Evolutionary conservation across 1,139 yeast species (phyloP), one percentile per base, ranked within the genome.

Genomic region (Taphrina sp.): DNA sequence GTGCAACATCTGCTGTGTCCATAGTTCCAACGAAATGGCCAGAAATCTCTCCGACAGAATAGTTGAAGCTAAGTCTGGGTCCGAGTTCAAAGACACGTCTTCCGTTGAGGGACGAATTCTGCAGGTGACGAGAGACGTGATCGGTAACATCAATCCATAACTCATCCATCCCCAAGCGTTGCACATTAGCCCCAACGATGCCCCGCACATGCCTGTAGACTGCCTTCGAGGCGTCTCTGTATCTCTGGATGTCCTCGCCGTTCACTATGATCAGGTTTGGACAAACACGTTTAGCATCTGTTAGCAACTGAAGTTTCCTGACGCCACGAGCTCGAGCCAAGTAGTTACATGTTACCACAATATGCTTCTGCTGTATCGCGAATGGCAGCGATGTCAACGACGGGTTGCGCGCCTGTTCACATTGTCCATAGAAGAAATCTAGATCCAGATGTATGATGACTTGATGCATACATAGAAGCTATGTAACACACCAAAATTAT

Each of bases 151-250:
- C 73, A 12, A 70, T 58, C 62, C 71, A 62, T 62, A 70, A 58
- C 58, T 70, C 74, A 57, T 70, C 74, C 52, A 70, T 62, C 1
- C 74, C 74, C n/a, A 70, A 61, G 38, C 74, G 61, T 53, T 70
- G 72, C 3, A 70, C 64, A 0, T 62, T 64, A 16, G 29, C 46
- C 19, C 63, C 60, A 14, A 69, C 61, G 20, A 65, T 26, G 2
- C 56, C 56, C 36, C 61, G 59, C 14, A 70, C 64, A 61, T 65
- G 65, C n/a, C 61, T 54, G 56, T 65, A 66, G 7, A 70, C 61
- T 45, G 55, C 61, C 41, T 64, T 66, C 8, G 73, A 73, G 19
- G 70, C 71, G 12, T 59, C 61, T 7, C 72, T 61, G 57, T 70
- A 70, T 56, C 61, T 63, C 14, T 68, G 61, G 42, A 70, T 61